These are phyloP conservation scores for Aspergillus mulundensis DNA, from an alignment of 495 filamentous ascomycete species.

Conservation along the genomic window DNA sequence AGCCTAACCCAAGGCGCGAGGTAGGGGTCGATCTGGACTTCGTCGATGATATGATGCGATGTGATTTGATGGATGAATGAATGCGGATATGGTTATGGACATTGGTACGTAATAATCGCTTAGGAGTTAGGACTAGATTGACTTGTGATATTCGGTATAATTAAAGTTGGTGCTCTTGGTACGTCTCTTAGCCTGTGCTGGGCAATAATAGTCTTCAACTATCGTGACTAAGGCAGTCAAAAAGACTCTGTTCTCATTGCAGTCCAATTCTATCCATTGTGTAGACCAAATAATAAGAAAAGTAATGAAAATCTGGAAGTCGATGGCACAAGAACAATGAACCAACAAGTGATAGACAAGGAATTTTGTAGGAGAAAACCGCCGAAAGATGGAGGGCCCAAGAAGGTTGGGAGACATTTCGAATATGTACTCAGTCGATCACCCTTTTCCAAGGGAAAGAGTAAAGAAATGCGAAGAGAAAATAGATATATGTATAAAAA, in stretches of 20 bases:
- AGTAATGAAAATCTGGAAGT: background rate
- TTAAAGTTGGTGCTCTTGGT: background rate
- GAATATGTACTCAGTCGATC: conserved; percentile 1
- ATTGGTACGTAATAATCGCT: no score
- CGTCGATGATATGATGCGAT: background rate
- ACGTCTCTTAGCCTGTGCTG: background rate
- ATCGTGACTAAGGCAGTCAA: background rate
- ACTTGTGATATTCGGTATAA: background rate
- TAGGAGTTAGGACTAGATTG: no score
- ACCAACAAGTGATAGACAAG: background rate
- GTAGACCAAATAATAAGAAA: background rate
- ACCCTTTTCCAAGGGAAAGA: background rate
- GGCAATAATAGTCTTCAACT: no score
- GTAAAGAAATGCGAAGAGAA: background rate
- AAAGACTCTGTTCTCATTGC: background rate
- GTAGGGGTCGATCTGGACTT: background rate
- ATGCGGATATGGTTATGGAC: no score
- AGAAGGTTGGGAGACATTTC: conserved; percentile 2
- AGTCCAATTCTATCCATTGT: background rate
- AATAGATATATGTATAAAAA: conserved; percentile 9
- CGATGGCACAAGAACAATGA: background rate
- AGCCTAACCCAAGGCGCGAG: no score
- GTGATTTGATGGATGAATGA: background rate
- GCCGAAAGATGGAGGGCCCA: background rate
- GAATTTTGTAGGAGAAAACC: background rate